A percentile compares a stretch with the other conserved stretches of the same genome.
These are phyloP conservation scores for Candida bentonensis DNA, from an alignment of 805 yeast genomes.

Conservation along the genomic window DNA sequence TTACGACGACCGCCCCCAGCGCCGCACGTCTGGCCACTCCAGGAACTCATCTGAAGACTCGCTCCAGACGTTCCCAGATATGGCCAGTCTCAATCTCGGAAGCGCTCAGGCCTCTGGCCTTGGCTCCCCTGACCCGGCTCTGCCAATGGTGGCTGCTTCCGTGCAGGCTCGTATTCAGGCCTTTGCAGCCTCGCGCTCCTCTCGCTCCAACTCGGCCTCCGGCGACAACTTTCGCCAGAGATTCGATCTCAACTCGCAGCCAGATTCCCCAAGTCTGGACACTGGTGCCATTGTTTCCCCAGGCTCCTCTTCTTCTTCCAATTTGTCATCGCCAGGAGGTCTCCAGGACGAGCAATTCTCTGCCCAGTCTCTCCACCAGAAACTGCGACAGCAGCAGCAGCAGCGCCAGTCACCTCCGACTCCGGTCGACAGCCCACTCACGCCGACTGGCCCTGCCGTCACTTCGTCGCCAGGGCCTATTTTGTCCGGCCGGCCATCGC, in stretches of 20 bases:
- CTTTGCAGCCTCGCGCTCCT: constrained; percentile 68
- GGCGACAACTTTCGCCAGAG: constrained; percentile 3
- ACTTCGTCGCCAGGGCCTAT: neutral
- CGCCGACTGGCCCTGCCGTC: no score
- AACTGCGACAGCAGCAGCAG: neutral
- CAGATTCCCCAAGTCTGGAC: neutral
- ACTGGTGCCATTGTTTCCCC: neutral
- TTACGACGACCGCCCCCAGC: no score
- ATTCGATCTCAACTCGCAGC: neutral
- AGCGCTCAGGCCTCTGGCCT: neutral
- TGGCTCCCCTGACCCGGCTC: neutral
- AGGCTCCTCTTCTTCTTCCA: neutral
- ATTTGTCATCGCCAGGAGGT: neutral
- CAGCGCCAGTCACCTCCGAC: no score
- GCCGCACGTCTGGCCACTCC: neutral
- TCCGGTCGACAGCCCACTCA: no score
- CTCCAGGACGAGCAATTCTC: neutral
- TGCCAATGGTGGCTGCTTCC: constrained; percentile 33
- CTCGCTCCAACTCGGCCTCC: constrained; percentile 24
- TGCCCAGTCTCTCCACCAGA: neutral
- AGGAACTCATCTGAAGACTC: neutral
- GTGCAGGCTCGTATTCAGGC: constrained; percentile 80
- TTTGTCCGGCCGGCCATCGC: neutral
- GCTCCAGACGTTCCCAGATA: neutral
- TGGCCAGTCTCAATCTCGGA: neutral